phyloP scores from a whole-genome alignment of 208 protist species.

The Trypanosoma boissoni region DNA sequence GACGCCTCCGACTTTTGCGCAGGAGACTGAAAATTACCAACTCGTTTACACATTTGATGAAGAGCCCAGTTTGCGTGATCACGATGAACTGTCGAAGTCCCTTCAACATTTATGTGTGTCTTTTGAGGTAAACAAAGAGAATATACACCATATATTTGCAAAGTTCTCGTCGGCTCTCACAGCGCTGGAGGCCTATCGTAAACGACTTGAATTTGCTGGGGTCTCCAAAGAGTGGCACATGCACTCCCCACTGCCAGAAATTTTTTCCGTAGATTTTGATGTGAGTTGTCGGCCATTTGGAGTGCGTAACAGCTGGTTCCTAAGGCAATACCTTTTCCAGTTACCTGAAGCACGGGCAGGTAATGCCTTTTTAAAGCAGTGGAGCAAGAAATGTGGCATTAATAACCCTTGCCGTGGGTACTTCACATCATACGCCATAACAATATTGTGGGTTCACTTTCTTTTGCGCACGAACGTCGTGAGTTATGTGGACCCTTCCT shows the following conservation, averaged over 20 bases:
- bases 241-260: constrained; percentile 35
- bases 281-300: constrained; percentile 61
- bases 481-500: constrained; percentile 42
- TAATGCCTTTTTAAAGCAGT: constrained; percentile 69
- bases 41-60: not conserved
- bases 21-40: not conserved
- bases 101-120: not conserved
- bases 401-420: constrained; percentile 74
- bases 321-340: constrained; percentile 64
- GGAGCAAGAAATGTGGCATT: constrained; percentile 72
- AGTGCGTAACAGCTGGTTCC: constrained; percentile 81
- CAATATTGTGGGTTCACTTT: constrained; percentile 73
- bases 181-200: constrained; percentile 42
- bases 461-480: constrained; percentile 38
- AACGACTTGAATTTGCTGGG: constrained; percentile 12
- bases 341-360: constrained; percentile 51
- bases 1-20: not conserved
- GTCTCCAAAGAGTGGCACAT: constrained; percentile 38
- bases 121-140: not conserved
- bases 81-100: not conserved
- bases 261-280: constrained; percentile 82
- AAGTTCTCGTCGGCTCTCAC: constrained; percentile 21
- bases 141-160: constrained; percentile 1
- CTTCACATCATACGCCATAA: constrained; percentile 78
- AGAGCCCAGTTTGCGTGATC: not conserved